Base-by-base conservation (phyloP, 2,329 filamentous ascomycete genomes). In the Aplosporella prunicola region DNA sequence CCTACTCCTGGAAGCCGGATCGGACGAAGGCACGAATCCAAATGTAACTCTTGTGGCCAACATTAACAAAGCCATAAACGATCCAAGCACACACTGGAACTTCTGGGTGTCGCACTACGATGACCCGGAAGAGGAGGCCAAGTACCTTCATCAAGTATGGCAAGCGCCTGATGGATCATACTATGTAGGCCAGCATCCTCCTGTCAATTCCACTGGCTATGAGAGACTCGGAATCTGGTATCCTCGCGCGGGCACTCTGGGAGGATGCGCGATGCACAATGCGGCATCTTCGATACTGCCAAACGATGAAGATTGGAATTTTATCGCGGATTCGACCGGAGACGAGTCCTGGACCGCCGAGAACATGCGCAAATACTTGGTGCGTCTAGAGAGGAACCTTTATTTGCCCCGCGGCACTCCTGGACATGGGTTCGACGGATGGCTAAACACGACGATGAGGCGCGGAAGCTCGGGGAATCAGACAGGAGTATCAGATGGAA, bases 31-130 rank as follows among this genome's bases (percentile, higher is more conserved):
- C n/a, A 58, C 62, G 37, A 59, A 62, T 23, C 30, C 5, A 18
- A 53, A 60, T 15, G 27, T n/a, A n/a, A n/a, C n/a, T n/a, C n/a
- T n/a, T n/a, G 27, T 29, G 15, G 15, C 9, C 27, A 29, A 29
- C 27, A 29, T 16, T 16, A 29, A 13, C 15, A 13, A 13, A n/a
- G 27, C 27, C 9, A 29, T 29, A 13, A 29, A 29, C 8, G 27
- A 29, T 10, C 27, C 27, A 13, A 62, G 65, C 13, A 63, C 76
- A 45, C 59, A 64, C 30, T 80, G 76, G 76, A 70, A 77, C 52
- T 80, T 73, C 56, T 80, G 71, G 43, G 72, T 78, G 10, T 66
- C 66, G 30, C 76, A 80, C 52, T 79, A 78, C 48, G 60, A 64
- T 9, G 66, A 78, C 42, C 56, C 34, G 17, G 30, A 23, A 7